Evolutionary conservation across 2,329 filamentous ascomycete genomes (phyloP).

Genomic region (Diaporthe velutina): DNA sequence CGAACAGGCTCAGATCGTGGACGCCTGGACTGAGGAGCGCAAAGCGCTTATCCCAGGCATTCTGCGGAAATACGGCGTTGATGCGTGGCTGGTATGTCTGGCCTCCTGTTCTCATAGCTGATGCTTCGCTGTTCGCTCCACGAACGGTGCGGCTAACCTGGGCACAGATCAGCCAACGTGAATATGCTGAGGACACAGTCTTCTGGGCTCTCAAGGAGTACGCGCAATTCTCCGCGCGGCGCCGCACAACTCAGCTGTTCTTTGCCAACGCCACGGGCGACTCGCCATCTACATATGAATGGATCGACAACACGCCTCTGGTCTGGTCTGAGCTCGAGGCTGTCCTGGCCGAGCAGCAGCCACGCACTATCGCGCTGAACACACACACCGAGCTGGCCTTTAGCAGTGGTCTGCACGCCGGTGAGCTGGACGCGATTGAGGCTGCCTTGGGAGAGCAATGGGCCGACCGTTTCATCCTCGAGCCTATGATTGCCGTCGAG

Average conservation of each 20-base stretch:
- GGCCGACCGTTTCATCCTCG: constrained; percentile 54
- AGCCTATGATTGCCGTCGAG: constrained; percentile 60
- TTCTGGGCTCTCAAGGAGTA: constrained; percentile 64
- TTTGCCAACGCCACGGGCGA: constrained; percentile 53
- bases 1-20: constrained; percentile 58
- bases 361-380: constrained; percentile 57
- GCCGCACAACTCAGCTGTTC: constrained; percentile 64
- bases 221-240: constrained; percentile 60
- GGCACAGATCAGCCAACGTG: constrained; percentile 61
- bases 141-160: background rate
- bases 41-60: constrained; percentile 56
- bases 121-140: background rate
- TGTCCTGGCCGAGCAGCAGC: constrained; percentile 53
- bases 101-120: background rate
- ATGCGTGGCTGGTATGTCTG: constrained; percentile 60
- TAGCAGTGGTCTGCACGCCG: constrained; percentile 61
- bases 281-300: constrained; percentile 50
- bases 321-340: constrained; percentile 56
- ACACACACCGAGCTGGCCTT: constrained; percentile 60
- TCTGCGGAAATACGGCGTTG: constrained; percentile 58
- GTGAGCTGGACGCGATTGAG: constrained; percentile 55
- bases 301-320: constrained; percentile 61
- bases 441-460: constrained; percentile 54
- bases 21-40: constrained; percentile 59
- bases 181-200: constrained; percentile 64